Evolutionary conservation across 768 basidiomycete genomes (phyloP).

Genomic region (Porpolomopsis calyptriformis): DNA sequence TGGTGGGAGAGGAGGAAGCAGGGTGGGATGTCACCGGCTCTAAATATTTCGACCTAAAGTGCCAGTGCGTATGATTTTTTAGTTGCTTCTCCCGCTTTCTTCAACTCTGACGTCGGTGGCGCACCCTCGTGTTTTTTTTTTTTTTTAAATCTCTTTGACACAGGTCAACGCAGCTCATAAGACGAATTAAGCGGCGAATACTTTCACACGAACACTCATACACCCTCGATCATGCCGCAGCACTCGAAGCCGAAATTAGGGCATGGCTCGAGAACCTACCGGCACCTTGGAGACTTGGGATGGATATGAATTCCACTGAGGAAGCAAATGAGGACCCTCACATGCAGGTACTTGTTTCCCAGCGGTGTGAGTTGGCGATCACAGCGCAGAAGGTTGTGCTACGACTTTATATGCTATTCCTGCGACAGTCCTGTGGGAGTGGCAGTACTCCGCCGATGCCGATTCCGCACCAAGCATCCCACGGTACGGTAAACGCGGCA

Average conservation of each 20-base stretch:
- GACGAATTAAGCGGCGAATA: constrained; percentile 43
- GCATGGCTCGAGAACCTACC: constrained; percentile 47
- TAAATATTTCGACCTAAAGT: constrained; percentile 44
- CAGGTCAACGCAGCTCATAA: constrained; percentile 51
- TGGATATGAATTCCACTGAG: neutral
- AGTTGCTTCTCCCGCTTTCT: neutral
- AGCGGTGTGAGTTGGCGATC: constrained; percentile 51
- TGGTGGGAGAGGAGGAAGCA: constrained; percentile 9
- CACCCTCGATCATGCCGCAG: constrained; percentile 52
- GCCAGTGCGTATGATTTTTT: constrained; percentile 37
- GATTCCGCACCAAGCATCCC: constrained; percentile 33
- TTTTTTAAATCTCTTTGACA: neutral
- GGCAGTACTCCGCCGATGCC: neutral
- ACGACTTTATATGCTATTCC: constrained; percentile 58
- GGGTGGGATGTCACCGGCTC: constrained; percentile 9
- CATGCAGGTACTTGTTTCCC: constrained; percentile 33
- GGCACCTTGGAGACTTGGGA: constrained; percentile 29
- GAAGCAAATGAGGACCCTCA: neutral
- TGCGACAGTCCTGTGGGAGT: constrained; percentile 1
- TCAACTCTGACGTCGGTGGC: too few relatives aligned
- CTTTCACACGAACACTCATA: constrained; percentile 19
- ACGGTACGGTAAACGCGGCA: constrained; percentile 54
- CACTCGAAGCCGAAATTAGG: constrained; percentile 46
- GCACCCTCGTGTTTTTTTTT: constrained; percentile 2
- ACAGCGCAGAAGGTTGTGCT: constrained; percentile 51